These are phyloP conservation scores for Amorphotheca resinae DNA, from an alignment of 495 filamentous ascomycete species.

Conservation along the genomic window DNA sequence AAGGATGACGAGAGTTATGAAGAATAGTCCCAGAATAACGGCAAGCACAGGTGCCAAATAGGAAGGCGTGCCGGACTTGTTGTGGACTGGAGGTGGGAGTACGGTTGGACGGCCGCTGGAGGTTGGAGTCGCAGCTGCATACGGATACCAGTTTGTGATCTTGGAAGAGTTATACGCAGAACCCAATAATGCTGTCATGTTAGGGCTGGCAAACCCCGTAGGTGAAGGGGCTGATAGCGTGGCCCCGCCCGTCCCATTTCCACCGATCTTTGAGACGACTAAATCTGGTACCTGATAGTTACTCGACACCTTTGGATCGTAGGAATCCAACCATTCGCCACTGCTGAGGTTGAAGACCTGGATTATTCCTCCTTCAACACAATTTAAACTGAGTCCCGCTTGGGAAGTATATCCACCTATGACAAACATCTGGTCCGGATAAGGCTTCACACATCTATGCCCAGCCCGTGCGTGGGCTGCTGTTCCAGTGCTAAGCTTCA, in stretches of 20 bases:
- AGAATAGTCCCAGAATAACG: slow-evolving; percentile 49
- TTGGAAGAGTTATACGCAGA: slow-evolving; percentile 43
- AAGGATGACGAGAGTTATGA: slow-evolving; percentile 35
- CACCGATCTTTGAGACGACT: slow-evolving; percentile 47
- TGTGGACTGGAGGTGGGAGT: slow-evolving; percentile 1
- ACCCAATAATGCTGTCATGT: slow-evolving; percentile 39
- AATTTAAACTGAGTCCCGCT: slow-evolving; percentile 20
- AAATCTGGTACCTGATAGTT: slow-evolving; percentile 50
- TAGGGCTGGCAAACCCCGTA: slow-evolving; percentile 39
- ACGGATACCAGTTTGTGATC: slow-evolving; percentile 47
- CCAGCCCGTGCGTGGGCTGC: slow-evolving; percentile 39
- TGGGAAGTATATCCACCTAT: slow-evolving; percentile 41
- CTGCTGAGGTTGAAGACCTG: slow-evolving; percentile 53
- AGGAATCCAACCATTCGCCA: slow-evolving; percentile 41
- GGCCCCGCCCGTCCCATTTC: slow-evolving; percentile 46
- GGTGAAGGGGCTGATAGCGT: slow-evolving; percentile 25
- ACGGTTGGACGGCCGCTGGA: background rate
- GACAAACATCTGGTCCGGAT: slow-evolving; percentile 61
- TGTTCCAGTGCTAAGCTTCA: slow-evolving; percentile 39
- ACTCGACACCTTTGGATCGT: slow-evolving; percentile 44
- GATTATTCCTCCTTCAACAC: slow-evolving; percentile 39
- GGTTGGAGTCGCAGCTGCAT: slow-evolving; percentile 18
- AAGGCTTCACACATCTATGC: slow-evolving; percentile 54
- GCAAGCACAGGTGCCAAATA: slow-evolving; percentile 56
- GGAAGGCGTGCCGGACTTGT: slow-evolving; percentile 32